A percentile compares a stretch with the other conserved stretches of the same genome.
Conservation (phyloP, 2,329 filamentous ascomycete species). For the Pyrenochaeta sp. region DNA sequence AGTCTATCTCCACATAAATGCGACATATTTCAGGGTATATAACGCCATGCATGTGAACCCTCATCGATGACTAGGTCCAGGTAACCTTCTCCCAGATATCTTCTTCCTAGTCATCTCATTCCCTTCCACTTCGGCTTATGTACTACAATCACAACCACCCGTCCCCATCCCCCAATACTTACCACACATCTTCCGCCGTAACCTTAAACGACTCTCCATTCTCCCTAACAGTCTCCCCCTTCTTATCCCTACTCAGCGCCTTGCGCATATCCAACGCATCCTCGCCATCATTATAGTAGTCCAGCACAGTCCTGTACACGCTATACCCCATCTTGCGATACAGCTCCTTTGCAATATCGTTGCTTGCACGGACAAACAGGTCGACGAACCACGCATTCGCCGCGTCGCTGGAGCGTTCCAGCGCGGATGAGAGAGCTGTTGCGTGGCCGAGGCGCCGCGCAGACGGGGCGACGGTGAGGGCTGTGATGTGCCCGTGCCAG, state of each 20-base stretch:
- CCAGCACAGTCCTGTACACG: slow-evolving; percentile 85
- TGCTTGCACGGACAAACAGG: slow-evolving; percentile 89
- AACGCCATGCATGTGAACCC: not conserved
- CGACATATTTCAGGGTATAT: not conserved
- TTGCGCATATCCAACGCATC: slow-evolving; percentile 99
- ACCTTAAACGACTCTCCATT: slow-evolving; percentile 84
- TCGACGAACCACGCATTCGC: slow-evolving; percentile 95
- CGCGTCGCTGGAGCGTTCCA: slow-evolving; percentile 83
- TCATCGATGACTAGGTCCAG: no score
- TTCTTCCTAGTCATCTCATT: no score
- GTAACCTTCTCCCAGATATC: no score
- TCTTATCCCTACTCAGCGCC: slow-evolving; percentile 80
- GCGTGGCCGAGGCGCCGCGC: slow-evolving; percentile 88
- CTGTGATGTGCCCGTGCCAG: slow-evolving; percentile 99
- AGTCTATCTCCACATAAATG: no score
- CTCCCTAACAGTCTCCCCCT: slow-evolving; percentile 77
- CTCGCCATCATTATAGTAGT: slow-evolving; percentile 94
- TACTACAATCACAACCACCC: no score
- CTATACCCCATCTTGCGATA: slow-evolving; percentile 91
- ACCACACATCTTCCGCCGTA: slow-evolving; percentile 87
- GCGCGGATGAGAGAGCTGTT: slow-evolving; percentile 78
- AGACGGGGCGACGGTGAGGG: slow-evolving; percentile 87
- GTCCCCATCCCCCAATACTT: not conserved
- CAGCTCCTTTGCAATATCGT: slow-evolving; percentile 84
- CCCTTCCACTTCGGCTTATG: no score